Evolutionary conservation across 257 asterid genomes (phyloP).

Genomic region (Avicennia marina): DNA sequence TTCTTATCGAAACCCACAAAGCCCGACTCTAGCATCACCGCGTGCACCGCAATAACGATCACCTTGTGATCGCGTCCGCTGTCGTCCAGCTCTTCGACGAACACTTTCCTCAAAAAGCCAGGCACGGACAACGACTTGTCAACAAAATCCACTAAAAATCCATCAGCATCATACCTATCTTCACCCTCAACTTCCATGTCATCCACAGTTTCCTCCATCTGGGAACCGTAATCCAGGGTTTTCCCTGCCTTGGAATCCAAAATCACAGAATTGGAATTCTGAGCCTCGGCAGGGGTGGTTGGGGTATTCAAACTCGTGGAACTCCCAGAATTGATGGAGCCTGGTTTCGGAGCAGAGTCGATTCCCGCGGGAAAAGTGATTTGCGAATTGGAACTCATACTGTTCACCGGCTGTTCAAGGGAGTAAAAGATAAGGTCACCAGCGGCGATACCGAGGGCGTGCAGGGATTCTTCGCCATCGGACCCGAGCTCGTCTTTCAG

Average conservation of each 20-base stretch:
- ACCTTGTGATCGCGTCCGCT: constrained; percentile 50
- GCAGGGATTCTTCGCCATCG: constrained; percentile 45
- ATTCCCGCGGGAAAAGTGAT: not conserved
- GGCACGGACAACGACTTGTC: constrained; percentile 66
- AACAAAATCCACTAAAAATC: constrained; percentile 14
- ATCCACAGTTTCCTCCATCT: constrained; percentile 24
- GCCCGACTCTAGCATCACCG: constrained; percentile 75
- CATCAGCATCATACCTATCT: constrained; percentile 18
- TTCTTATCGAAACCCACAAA: constrained; percentile 56
- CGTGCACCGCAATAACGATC: constrained; percentile 66
- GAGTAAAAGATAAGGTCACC: constrained; percentile 72
- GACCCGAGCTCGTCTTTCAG: constrained; percentile 55
- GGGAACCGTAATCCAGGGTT: constrained; percentile 2
- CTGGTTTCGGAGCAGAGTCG: constrained; percentile 3
- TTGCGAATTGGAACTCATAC: not conserved
- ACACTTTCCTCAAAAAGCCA: constrained; percentile 78
- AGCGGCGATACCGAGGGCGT: constrained; percentile 56
- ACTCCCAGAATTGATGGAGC: constrained; percentile 1
- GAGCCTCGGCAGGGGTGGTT: not conserved
- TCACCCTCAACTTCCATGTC: constrained; percentile 35
- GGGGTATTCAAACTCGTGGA: constrained; percentile 16
- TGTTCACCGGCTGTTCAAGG: constrained; percentile 17
- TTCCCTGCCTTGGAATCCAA: constrained; percentile 15
- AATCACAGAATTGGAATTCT: constrained; percentile 9
- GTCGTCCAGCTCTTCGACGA: constrained; percentile 50